Percentiles rank a stretch among this genome's conserved stretches.
These are phyloP conservation scores for Alternaria sp. DNA, from an alignment of 2,329 filamentous ascomycete species.

Conservation along the genomic window DNA sequence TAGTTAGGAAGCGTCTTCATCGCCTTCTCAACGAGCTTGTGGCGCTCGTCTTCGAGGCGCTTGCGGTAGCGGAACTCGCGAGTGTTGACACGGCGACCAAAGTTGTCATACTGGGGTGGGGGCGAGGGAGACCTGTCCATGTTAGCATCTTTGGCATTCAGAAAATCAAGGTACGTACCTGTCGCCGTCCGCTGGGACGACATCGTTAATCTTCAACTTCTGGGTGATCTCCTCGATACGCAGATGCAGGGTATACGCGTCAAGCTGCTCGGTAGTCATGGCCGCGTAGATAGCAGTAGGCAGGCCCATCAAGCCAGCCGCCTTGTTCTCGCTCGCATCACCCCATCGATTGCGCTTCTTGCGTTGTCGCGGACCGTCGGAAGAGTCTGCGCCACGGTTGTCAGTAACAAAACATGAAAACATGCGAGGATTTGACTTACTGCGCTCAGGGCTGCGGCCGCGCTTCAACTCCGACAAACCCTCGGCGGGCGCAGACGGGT, in stretches of 20 bases:
- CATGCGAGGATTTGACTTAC: slow-evolving; percentile 58
- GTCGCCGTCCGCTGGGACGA: slow-evolving; percentile 94
- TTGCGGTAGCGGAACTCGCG: slow-evolving; percentile 98
- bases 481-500: slow-evolving; percentile 56
- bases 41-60: slow-evolving; percentile 96
- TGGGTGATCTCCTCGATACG: slow-evolving; percentile 99
- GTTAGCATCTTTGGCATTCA: slow-evolving; percentile 13
- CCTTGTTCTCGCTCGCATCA: slow-evolving; percentile 97
- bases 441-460: slow-evolving; percentile 87
- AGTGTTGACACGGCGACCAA: slow-evolving; percentile 98
- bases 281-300: slow-evolving; percentile 95
- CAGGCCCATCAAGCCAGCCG: slow-evolving; percentile 95
- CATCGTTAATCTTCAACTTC: slow-evolving; percentile 98
- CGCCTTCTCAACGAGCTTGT: slow-evolving; percentile 98
- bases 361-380: slow-evolving; percentile 83
- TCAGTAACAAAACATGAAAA: slow-evolving; percentile 16
- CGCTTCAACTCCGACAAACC: slow-evolving; percentile 72
- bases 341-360: slow-evolving; percentile 99
- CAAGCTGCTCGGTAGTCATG: slow-evolving; percentile 98
- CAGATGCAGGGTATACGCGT: slow-evolving; percentile 94
- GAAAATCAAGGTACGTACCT: slow-evolving; percentile 68
- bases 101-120: slow-evolving; percentile 97
- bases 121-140: slow-evolving; percentile 85
- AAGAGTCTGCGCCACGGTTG: slow-evolving; percentile 39
- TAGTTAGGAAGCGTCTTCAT: slow-evolving; percentile 99